Conservation (phyloP, 345 rosid genomes). For the Ceriops decandra region DNA sequence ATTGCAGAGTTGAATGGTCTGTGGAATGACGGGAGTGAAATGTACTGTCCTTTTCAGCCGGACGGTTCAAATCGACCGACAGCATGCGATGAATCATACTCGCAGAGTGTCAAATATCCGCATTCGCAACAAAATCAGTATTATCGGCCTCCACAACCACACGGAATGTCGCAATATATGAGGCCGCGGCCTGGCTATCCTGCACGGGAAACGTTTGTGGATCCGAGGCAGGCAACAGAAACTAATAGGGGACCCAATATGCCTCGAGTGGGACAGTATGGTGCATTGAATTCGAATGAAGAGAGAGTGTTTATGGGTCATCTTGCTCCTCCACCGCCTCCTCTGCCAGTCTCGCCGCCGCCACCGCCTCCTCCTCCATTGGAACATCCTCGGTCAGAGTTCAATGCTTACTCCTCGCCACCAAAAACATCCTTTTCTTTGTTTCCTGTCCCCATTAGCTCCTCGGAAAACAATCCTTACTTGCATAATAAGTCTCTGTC, state of each 20-base stretch:
- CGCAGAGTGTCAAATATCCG: conserved; percentile 4
- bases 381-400: conserved; percentile 30
- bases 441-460: conserved; percentile 46
- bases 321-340: conserved; percentile 20
- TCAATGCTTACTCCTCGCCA: conserved; percentile 27
- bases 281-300: not conserved
- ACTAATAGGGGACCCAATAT: too few relatives aligned
- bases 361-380: conserved; percentile 53
- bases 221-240: conserved; percentile 8
- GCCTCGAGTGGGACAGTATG: too few relatives aligned
- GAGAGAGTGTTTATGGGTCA: conserved; percentile 19
- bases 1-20: not conserved
- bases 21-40: not conserved
- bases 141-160: conserved; percentile 8
- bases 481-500: conserved; percentile 11
- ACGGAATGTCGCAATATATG: conserved; percentile 1
- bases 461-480: conserved; percentile 28
- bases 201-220: conserved; percentile 15
- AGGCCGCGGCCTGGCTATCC: not conserved
- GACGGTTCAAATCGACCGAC: not conserved
- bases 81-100: not conserved
- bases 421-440: conserved; percentile 36
- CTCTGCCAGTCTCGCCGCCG: conserved; percentile 24
- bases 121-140: conserved; percentile 15
- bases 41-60: conserved; percentile 12